phyloP scores from a whole-genome alignment of 2,329 filamentous ascomycete species.

The Ilyonectria sp. region DNA sequence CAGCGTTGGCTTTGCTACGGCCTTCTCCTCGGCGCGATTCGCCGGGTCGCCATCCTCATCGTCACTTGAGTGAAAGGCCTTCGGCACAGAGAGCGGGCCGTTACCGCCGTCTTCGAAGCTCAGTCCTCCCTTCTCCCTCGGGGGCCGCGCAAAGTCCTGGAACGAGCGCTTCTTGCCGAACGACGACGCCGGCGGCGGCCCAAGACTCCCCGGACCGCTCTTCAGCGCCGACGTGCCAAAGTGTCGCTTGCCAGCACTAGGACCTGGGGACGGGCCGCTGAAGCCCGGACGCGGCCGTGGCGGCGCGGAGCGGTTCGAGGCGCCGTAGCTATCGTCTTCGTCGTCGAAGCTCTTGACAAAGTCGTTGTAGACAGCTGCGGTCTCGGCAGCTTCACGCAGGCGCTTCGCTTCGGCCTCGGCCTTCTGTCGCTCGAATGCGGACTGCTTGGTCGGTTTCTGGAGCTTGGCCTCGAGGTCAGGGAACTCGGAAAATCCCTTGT shows the following conservation, averaged over 20 bases:
- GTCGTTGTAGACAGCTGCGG: constrained; percentile 87
- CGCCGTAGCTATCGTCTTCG: constrained; percentile 57
- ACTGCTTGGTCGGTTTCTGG: constrained; percentile 85
- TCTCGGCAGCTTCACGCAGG: constrained; percentile 87
- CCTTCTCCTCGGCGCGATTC: constrained; percentile 69
- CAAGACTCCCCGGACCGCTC: constrained; percentile 75
- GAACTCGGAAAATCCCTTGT: constrained; percentile 70
- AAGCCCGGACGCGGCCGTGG: constrained; percentile 48
- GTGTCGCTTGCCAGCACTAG: constrained; percentile 70
- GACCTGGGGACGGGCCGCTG: constrained; percentile 43
- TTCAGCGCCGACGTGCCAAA: constrained; percentile 71
- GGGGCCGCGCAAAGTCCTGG: constrained; percentile 58
- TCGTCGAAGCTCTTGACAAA: constrained; percentile 87
- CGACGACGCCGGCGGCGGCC: constrained; percentile 63
- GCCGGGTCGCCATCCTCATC: constrained; percentile 64
- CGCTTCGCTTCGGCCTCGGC: constrained; percentile 92
- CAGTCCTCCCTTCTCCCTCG: constrained; percentile 48
- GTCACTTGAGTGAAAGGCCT: constrained; percentile 80
- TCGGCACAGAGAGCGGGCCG: constrained; percentile 72
- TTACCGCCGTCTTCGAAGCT: constrained; percentile 58
- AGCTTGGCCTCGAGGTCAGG: constrained; percentile 84
- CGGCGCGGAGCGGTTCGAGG: constrained; percentile 31
- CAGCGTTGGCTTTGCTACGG: constrained; percentile 74
- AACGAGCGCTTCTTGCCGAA: constrained; percentile 70
- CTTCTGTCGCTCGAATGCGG: constrained; percentile 89